A percentile compares a stretch with the other conserved stretches of the same genome.
Conservation (phyloP, 345 rosid genomes). For the Acer campestre region DNA sequence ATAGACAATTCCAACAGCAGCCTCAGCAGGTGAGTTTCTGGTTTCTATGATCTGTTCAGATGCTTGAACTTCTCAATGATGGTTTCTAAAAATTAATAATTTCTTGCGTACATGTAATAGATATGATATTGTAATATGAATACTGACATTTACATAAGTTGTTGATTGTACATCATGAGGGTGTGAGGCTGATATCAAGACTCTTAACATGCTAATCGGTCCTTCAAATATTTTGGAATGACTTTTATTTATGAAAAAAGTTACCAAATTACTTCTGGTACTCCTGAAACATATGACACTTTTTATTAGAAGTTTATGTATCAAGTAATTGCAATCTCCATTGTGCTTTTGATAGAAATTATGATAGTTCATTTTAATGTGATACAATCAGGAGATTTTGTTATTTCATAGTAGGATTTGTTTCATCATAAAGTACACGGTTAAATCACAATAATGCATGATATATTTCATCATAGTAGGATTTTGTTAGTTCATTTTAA, state of each 20-base stretch:
- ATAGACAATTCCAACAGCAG: conserved; percentile 36
- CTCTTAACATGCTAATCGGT: not conserved
- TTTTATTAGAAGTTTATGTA: not conserved
- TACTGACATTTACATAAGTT: not conserved
- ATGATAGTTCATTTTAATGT: not conserved
- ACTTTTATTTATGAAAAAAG: not conserved
- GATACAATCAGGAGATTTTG: not conserved
- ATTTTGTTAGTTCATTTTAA: not conserved
- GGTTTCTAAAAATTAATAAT: not conserved
- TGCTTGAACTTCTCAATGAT: not conserved
- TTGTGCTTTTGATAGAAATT: not conserved
- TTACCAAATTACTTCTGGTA: not conserved
- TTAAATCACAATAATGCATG: not conserved
- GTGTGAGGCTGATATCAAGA: conserved; percentile 1
- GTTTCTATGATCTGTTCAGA: not conserved
- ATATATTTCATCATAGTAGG: not conserved
- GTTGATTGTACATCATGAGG: not conserved
- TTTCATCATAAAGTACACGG: not conserved
- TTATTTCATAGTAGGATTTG: not conserved
- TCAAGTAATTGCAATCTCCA: not conserved
- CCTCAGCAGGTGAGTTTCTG: conserved; percentile 34
- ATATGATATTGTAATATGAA: not conserved
- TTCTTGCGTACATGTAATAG: not conserved
- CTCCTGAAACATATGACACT: not conserved
- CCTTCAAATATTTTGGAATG: not conserved